Conservation (phyloP, 768 basidiomycete genomes). For the Pulveroboletus ravenelii region DNA sequence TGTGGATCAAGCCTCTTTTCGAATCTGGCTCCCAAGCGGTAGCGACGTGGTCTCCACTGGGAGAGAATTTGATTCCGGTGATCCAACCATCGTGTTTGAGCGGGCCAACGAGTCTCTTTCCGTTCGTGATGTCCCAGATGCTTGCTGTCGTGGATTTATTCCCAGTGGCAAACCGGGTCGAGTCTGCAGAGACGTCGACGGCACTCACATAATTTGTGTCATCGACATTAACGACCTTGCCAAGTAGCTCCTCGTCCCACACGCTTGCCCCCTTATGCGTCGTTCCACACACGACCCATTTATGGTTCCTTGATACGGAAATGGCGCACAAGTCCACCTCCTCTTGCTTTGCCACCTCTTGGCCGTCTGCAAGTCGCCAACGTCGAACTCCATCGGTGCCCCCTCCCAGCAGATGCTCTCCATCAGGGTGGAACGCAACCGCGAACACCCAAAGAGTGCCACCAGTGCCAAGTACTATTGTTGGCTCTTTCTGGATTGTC, state of each 20-base stretch:
- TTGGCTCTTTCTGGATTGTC: background rate
- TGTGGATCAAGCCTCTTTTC: background rate
- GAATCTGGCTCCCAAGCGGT: no score
- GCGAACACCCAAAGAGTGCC: rapidly evolving
- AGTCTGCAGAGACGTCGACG: background rate
- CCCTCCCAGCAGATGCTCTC: background rate
- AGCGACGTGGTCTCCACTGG: background rate
- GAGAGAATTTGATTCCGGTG: background rate
- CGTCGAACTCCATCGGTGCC: background rate
- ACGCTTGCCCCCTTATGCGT: rapidly evolving
- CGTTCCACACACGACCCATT: background rate
- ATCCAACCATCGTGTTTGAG: background rate
- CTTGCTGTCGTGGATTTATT: rapidly evolving
- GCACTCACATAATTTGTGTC: background rate
- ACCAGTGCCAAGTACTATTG: background rate
- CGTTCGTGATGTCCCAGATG: background rate
- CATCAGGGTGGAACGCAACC: background rate
- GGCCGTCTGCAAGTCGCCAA: background rate
- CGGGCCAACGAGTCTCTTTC: background rate
- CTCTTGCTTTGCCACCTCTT: background rate
- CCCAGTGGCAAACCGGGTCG: background rate
- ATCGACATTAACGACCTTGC: background rate
- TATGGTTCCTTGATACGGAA: background rate
- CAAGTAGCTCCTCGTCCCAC: background rate
- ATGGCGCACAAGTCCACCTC: background rate